phyloP scores from a whole-genome alignment of 2,329 filamentous ascomycete genomes.

The Epichloe festucae region DNA sequence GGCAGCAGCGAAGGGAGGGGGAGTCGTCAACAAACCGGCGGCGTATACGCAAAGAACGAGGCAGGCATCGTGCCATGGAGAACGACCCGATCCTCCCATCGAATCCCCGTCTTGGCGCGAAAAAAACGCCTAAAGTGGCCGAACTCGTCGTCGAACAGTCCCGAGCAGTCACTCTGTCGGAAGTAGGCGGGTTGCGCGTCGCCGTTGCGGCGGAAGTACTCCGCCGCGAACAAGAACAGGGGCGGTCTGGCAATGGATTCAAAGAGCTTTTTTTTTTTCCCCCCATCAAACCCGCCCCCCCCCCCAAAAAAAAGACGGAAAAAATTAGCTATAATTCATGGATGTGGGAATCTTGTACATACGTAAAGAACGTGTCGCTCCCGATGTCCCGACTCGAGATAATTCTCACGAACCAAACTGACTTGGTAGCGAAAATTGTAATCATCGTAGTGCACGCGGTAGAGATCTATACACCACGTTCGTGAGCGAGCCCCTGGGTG shows the following conservation, averaged over 20 bases:
- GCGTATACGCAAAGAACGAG: constrained; percentile 30
- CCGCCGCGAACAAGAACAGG: constrained; percentile 48
- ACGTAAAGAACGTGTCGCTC: constrained; percentile 35
- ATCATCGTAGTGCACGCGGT: constrained; percentile 51
- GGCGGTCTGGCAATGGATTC: constrained; percentile 47
- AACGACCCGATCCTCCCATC: constrained; percentile 43
- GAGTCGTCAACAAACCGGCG: constrained; percentile 27
- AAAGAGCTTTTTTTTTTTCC: constrained; percentile 41
- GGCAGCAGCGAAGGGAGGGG: background rate
- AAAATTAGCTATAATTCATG: no score
- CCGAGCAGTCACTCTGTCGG: constrained; percentile 25
- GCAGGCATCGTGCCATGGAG: constrained; percentile 18
- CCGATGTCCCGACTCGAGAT: background rate
- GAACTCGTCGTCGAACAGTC: constrained; percentile 31
- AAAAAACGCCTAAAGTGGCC: constrained; percentile 45
- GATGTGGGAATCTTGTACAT: constrained; percentile 15
- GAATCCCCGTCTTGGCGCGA: constrained; percentile 38
- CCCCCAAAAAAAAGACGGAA: no score
- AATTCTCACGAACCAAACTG: constrained; percentile 39
- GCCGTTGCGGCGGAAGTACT: constrained; percentile 30
- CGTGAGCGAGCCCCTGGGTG: no score
- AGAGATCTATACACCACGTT: constrained; percentile 31
- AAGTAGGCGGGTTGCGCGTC: constrained; percentile 23
- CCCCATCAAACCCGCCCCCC: no score
- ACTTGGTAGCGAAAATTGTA: constrained; percentile 52